Percentiles rank a stretch among this genome's conserved stretches.
Evolutionary conservation across 805 yeast species (phyloP).

Genomic region (Starmerella kuoi): DNA sequence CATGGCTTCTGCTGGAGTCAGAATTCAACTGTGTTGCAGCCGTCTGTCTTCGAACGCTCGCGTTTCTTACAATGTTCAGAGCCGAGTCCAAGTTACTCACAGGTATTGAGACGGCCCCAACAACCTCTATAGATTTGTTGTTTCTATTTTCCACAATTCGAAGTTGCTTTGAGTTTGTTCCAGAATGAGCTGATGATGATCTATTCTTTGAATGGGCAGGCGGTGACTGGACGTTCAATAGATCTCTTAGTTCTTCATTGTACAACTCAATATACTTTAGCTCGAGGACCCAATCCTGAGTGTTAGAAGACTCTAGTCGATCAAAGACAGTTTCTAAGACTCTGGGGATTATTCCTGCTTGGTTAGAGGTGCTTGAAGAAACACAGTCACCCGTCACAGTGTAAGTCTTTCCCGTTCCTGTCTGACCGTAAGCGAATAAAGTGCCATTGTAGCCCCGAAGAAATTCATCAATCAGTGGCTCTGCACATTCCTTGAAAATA

Average conservation of each 20-base stretch:
- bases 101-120: conserved; percentile 46
- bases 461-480: conserved; percentile 52
- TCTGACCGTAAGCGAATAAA: conserved; percentile 79
- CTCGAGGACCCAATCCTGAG: conserved; percentile 39
- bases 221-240: conserved; percentile 31
- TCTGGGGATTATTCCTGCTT: conserved; percentile 56
- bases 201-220: conserved; percentile 10
- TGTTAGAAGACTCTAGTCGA: conserved; percentile 28
- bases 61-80: conserved; percentile 39
- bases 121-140: conserved; percentile 37
- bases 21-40: conserved; percentile 73
- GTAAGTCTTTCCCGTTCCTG: conserved; percentile 76
- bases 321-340: conserved; percentile 45
- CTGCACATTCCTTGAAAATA: conserved; percentile 56
- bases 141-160: conserved; percentile 42
- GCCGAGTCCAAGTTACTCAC: conserved; percentile 43
- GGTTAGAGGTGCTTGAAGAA: conserved; percentile 22
- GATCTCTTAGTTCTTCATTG: conserved; percentile 73
- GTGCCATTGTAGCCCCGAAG: conserved; percentile 50
- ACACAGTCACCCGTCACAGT: conserved; percentile 60
- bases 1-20: conserved; percentile 65
- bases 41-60: conserved; percentile 53
- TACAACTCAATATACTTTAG: conserved; percentile 71
- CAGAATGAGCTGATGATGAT: not conserved
- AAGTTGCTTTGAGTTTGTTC: conserved; percentile 35